phyloP scores from a whole-genome alignment of 805 yeast genomes.

The Danielozyma ontarioensis region DNA sequence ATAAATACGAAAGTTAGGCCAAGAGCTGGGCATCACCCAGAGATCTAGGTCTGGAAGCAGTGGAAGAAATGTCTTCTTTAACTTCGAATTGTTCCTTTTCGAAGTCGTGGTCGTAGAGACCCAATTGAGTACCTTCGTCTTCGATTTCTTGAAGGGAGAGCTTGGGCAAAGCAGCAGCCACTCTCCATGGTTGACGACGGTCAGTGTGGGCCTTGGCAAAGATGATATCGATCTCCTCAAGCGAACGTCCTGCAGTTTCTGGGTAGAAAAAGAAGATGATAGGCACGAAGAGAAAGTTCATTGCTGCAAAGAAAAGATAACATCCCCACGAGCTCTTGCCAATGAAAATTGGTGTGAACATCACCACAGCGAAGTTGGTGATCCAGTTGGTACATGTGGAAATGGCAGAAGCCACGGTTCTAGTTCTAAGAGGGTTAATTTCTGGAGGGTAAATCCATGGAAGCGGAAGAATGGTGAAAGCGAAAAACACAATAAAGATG shows the following conservation, averaged over 20 bases:
- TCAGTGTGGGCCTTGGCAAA: constrained; percentile 59
- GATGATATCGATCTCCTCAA: constrained; percentile 51
- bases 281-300: constrained; percentile 35
- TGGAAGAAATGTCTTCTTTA: constrained; percentile 21
- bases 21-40: no score
- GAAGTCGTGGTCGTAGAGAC: constrained; percentile 44
- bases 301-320: constrained; percentile 37
- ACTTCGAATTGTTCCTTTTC: constrained; percentile 33
- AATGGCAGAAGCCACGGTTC: constrained; percentile 40
- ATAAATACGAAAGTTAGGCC: no score
- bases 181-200: constrained; percentile 53
- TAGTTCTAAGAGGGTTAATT: constrained; percentile 42
- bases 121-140: constrained; percentile 53
- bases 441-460: constrained; percentile 47
- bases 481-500: constrained; percentile 40
- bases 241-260: constrained; percentile 40
- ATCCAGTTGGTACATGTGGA: constrained; percentile 44
- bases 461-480: constrained; percentile 39
- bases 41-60: no score
- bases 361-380: constrained; percentile 40
- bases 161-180: constrained; percentile 60
- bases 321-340: constrained; percentile 34
- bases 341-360: constrained; percentile 42
- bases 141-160: constrained; percentile 54
- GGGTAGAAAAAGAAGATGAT: constrained; percentile 41